Evolutionary conservation across 495 filamentous ascomycete species (phyloP).

Genomic region (Neurospora sp.): DNA sequence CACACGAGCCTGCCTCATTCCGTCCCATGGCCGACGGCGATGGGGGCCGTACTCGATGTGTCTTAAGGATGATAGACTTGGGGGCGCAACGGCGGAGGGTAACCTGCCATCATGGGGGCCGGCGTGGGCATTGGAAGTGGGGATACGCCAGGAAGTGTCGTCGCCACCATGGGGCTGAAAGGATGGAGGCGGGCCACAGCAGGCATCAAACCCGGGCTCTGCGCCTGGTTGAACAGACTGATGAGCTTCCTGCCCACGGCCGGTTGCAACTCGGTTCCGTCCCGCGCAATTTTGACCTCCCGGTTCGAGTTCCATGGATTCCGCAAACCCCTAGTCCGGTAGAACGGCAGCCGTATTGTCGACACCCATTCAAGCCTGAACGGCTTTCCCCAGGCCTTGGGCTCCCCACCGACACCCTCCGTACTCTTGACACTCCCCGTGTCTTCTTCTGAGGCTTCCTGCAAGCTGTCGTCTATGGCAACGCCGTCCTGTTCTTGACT

Average conservation of each 20-base stretch:
- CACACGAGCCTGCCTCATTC: neutral
- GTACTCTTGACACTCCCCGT: conserved; percentile 23
- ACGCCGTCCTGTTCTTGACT: conserved; percentile 28
- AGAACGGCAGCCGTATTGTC: conserved; percentile 78
- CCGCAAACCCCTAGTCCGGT: conserved; percentile 78
- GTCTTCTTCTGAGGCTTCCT: conserved; percentile 8
- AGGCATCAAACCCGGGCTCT: conserved; percentile 28
- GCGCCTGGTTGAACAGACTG: conserved; percentile 60
- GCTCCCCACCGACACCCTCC: conserved; percentile 27
- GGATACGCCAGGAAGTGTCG: neutral
- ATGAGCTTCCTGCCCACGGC: conserved; percentile 66
- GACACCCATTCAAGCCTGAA: conserved; percentile 92
- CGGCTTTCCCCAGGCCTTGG: conserved; percentile 79
- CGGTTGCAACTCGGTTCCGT: conserved; percentile 90
- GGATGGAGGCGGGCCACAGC: conserved; percentile 3
- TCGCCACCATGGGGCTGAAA: conserved; percentile 7
- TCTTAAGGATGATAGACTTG: neutral
- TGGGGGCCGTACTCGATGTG: neutral
- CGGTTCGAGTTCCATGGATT: conserved; percentile 95
- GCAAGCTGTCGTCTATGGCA: conserved; percentile 24
- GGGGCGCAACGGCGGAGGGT: conserved; percentile 1
- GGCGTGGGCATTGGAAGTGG: conserved; percentile 6
- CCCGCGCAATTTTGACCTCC: conserved; percentile 93
- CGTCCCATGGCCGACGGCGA: neutral
- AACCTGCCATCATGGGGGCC: conserved; percentile 2